Conservation (phyloP, 768 basidiomycete genomes). For the Paxillus rubicundulus region DNA sequence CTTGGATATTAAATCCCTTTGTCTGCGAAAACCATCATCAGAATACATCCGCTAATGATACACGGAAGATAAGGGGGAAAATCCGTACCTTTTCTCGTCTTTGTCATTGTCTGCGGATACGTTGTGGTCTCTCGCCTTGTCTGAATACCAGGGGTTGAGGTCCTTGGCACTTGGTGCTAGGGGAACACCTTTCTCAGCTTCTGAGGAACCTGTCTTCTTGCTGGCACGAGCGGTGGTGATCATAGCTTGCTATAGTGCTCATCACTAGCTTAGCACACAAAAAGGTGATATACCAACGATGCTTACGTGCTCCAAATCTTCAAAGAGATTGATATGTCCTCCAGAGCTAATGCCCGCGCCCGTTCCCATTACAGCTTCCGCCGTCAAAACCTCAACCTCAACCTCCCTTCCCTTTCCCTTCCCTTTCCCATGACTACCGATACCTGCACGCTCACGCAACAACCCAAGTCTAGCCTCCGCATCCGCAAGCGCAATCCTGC, state of each 20-base stretch:
- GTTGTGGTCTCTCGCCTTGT: constrained; percentile 23
- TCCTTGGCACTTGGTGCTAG: constrained; percentile 76
- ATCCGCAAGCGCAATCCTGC: constrained; percentile 71
- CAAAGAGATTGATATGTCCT: constrained; percentile 83
- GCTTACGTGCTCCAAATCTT: constrained; percentile 72
- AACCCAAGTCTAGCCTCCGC: constrained; percentile 73
- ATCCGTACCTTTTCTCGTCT: constrained; percentile 37
- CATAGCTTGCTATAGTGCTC: constrained; percentile 40
- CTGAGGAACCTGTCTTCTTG: constrained; percentile 45
- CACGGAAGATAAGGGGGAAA: too few species aligned
- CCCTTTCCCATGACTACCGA: constrained; percentile 35
- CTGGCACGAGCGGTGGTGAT: constrained; percentile 46
- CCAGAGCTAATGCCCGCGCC: constrained; percentile 27
- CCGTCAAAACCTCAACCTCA: constrained; percentile 17
- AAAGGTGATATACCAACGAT: neutral
- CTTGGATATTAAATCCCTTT: constrained; percentile 63
- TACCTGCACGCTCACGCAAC: constrained; percentile 61
- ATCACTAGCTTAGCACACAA: constrained; percentile 2
- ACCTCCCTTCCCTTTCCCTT: constrained; percentile 38
- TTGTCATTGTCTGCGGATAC: constrained; percentile 30
- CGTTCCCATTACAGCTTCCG: neutral
- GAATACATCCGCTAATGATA: neutral
- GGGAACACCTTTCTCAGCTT: constrained; percentile 69
- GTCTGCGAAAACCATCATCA: constrained; percentile 35
- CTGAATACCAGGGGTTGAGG: constrained; percentile 75